Base-by-base conservation (phyloP, 202 grass and related monocot species). In the Thinopyrum obtusiflorum region DNA sequence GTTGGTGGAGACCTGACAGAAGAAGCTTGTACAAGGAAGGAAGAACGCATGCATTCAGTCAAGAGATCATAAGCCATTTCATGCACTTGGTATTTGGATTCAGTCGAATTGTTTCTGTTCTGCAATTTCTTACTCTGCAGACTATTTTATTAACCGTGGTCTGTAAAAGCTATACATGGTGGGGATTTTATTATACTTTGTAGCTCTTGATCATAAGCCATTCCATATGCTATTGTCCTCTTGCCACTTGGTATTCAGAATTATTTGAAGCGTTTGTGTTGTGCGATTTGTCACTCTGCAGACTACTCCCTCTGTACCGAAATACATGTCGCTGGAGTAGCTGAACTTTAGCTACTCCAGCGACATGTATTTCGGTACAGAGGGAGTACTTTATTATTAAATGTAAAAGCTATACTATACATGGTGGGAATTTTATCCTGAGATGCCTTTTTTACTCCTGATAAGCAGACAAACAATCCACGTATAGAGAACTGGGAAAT, bases 21-120 rank as follows among this genome's bases (percentile, higher is more conserved):
- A 68, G 69, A 70, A 79, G 87, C n/a, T 18, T 47, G 55, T 55
- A 68, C 59, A 9, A 61, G 67, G 70, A 49, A 12, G 77, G 4
- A 77, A 44, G 4, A 76, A 4, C 39, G 12, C 39, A 31, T 53
- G 40, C 37, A 28, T 31, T 47, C 3, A 47, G 12, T 44, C 40
- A 44, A 4, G 40, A 42, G 80, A 40, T 79, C 77, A 27, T 29
- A 51, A 51, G 14, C 46, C 46, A n/a, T n/a, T 55, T 55, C 7
- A 8, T 63, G 53, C 31, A 44, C n/a, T 77, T 36, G 39, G 20
- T 65, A 7, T 64, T 60, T 10, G 9, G 46, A 72, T 61, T 44
- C 61, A 62, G 4, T 3, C 33, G 1, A 39, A 53, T 14, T 73
- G 59, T 4, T n/a, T 59, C 20, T 78, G 6, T 27, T 72, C 5